Percentiles rank a stretch among this genome's conserved stretches.
Conservation (phyloP, 2,329 filamentous ascomycete species). For the Pseudocercospora fuligena region DNA sequence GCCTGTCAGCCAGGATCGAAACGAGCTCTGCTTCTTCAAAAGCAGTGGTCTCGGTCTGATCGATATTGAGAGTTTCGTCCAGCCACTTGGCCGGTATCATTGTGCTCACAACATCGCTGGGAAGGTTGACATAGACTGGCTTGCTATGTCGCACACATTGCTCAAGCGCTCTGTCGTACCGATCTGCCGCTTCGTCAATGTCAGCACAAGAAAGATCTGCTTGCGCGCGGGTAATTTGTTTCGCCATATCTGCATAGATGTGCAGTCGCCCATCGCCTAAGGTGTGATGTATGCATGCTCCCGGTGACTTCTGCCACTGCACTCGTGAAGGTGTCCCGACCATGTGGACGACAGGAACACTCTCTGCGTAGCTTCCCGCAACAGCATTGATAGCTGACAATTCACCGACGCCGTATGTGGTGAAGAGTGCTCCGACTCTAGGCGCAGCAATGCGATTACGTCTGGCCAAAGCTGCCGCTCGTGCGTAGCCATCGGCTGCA, state of each 20-base stretch:
- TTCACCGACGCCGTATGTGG: constrained; percentile 65
- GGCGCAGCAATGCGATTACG: neutral
- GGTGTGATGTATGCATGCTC: constrained; percentile 12
- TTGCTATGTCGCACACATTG: constrained; percentile 15
- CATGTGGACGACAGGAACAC: constrained; percentile 53
- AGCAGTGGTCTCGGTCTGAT: neutral
- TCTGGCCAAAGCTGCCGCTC: constrained; percentile 11
- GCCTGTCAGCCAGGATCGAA: constrained; percentile 39
- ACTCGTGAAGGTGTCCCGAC: constrained; percentile 35
- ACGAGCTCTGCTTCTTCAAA: constrained; percentile 31
- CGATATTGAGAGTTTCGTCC: constrained; percentile 32
- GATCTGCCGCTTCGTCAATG: constrained; percentile 4
- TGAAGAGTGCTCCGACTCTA: constrained; percentile 53
- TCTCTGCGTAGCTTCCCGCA: constrained; percentile 50
- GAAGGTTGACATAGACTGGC: constrained; percentile 22
- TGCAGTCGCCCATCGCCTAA: constrained; percentile 18
- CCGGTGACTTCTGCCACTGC: constrained; percentile 4
- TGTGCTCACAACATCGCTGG: constrained; percentile 17
- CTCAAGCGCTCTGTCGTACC: constrained; percentile 16
- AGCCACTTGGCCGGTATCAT: constrained; percentile 42
- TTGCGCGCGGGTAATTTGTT: constrained; percentile 23
- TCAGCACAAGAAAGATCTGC: constrained; percentile 18
- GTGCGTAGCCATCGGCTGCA: constrained; percentile 56
- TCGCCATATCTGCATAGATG: constrained; percentile 23
- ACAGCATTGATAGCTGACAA: constrained; percentile 53